Base-by-base conservation (phyloP, 2,329 filamentous ascomycete genomes). In the Fusarium palustre region DNA sequence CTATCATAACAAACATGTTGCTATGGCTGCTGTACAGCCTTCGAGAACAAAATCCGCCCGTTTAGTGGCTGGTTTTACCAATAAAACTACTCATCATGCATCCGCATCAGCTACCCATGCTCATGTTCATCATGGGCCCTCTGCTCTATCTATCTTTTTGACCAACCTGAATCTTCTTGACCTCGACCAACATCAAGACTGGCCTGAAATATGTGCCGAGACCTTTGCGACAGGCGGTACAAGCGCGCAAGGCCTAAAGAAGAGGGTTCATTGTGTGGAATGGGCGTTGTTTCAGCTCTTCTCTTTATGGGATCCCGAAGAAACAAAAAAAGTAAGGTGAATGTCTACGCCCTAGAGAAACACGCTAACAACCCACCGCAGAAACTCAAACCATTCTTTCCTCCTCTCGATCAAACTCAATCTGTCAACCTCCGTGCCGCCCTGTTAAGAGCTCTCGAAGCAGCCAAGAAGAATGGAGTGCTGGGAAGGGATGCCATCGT, bases 271-370 rank as follows among this genome's bases (percentile, higher is more conserved):
- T 72, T 89, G 89, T 63, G 88, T 94, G 38, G 96, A 99, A 82
- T 98, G 95, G 93, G 89, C 91, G 1, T 83, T 98, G n/a, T 97
- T 92, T 79, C 90, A 92, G 53, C 86, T 99, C 16, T 97, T 97
- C 78, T 85, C 87, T 38, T 81, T 97, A 5, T 97, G 93, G 91
- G 92, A 97, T 76, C 87, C 88, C 0, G 87, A 91, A 13, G 91
- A 92, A 73, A 88, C 94, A 20, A 86, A 87, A 67, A 90, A 91
- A 81, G 92, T 93, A 84, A 41, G 82, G 74, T 5, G 38, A 3
- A 4, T 15, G 4, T 5, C 2, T 9, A 12, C 5, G 1, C 7
- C 7, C 6, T 8, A 22, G 18, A 50, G 15, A 20, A 33, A 48
- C 24, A 65, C 28, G n/a, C 55, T 45, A 31, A 55, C 48, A 33